Evolutionary conservation across 768 basidiomycete genomes (phyloP).

Genomic region (Leccinum barrowsii): DNA sequence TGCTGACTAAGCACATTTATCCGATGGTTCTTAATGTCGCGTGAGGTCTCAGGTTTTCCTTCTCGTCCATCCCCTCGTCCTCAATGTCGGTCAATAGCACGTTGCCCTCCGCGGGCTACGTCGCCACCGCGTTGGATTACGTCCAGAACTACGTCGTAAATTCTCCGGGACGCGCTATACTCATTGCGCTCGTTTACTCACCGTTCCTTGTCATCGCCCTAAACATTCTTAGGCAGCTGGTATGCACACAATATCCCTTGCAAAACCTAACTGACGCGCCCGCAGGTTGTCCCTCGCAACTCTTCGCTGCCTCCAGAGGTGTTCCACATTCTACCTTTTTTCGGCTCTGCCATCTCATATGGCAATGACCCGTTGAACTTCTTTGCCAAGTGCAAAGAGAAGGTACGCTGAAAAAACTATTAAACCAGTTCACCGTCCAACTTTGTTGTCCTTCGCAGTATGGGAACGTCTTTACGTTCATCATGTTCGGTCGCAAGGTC

Average conservation of each 20-base stretch:
- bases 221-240: conserved; percentile 79
- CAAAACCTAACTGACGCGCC: background rate
- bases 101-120: conserved; percentile 24
- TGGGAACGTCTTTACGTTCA: conserved; percentile 95
- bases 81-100: conserved; percentile 27
- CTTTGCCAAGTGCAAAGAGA: conserved; percentile 72
- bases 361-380: conserved; percentile 93
- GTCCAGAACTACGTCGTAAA: conserved; percentile 19
- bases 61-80: background rate
- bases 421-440: background rate
- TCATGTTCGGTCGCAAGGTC: conserved; percentile 82
- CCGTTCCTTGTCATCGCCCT: conserved; percentile 66
- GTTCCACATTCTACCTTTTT: conserved; percentile 87
- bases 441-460: conserved; percentile 49
- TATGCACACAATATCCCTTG: conserved; percentile 32
- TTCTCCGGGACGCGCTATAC: conserved; percentile 28
- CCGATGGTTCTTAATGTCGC: background rate
- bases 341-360: conserved; percentile 87
- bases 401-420: conserved; percentile 45
- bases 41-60: background rate
- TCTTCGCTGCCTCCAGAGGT: conserved; percentile 81
- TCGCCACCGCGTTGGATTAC: conserved; percentile 15
- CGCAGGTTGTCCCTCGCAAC: conserved; percentile 63
- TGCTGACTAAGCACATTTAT: conserved; percentile 25
- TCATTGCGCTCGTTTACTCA: conserved; percentile 53